Evolutionary conservation across 2,329 filamentous ascomycete genomes (phyloP).

Genomic region (Ascochyta clinopodiicola): DNA sequence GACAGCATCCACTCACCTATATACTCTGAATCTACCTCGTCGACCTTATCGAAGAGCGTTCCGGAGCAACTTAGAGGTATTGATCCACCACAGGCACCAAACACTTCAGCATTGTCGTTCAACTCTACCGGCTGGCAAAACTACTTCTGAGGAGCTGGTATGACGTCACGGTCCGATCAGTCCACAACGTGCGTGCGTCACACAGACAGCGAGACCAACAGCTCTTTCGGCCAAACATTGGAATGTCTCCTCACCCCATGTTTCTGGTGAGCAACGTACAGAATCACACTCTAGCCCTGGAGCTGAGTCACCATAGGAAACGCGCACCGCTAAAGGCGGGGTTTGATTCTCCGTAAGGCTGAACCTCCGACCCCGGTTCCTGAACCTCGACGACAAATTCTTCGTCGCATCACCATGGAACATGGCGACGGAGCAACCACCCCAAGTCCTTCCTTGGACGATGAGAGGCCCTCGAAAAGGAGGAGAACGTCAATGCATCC

Average conservation of each 20-base stretch:
- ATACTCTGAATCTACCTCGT: slow-evolving; percentile 6
- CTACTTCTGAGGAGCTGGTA: slow-evolving; percentile 8
- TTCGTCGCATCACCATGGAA: slow-evolving; percentile 11
- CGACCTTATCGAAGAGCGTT: slow-evolving; percentile 6
- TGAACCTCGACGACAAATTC: neutral
- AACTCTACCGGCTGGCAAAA: slow-evolving; percentile 16
- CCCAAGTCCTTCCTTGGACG: neutral
- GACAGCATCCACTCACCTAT: neutral
- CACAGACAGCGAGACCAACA: too few relatives aligned
- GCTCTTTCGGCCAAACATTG: too few relatives aligned
- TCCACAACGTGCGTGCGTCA: neutral
- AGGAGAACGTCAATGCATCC: slow-evolving; percentile 23
- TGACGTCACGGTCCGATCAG: neutral
- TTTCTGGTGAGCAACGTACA: neutral
- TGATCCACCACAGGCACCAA: slow-evolving; percentile 14
- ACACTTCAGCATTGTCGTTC: slow-evolving; percentile 3
- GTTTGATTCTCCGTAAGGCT: slow-evolving; percentile 19
- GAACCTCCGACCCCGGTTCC: neutral
- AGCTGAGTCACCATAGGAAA: neutral
- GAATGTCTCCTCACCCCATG: too few relatives aligned
- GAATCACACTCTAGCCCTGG: neutral
- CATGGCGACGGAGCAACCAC: slow-evolving; percentile 9
- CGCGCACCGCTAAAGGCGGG: slow-evolving; percentile 11
- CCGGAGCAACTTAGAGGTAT: slow-evolving; percentile 12
- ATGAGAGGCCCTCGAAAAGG: slow-evolving; percentile 21